Conservation (phyloP, 1,139 yeast genomes). For the Yamadazyma spencermartinsiae region DNA sequence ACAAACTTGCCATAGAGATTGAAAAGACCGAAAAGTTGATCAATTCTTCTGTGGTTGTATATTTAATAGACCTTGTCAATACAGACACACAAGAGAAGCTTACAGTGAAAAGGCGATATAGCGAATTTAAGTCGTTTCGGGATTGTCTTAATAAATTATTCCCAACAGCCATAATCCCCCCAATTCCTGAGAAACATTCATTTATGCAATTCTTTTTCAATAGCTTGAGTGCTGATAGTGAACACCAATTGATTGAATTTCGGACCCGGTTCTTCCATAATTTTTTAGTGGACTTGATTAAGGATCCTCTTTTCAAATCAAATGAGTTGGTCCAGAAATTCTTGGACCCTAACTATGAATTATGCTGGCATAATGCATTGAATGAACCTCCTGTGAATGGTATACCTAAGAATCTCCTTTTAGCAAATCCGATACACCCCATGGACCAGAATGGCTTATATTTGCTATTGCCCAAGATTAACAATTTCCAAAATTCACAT, state of each 20-base stretch:
- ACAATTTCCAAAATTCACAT: constrained; percentile 30
- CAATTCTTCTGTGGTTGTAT: constrained; percentile 43
- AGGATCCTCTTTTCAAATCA: constrained; percentile 25
- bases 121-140: constrained; percentile 55
- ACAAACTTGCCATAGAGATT: constrained; percentile 31
- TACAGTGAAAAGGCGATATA: constrained; percentile 50
- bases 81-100: constrained; percentile 8
- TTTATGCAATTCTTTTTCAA: constrained; percentile 42
- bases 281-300: constrained; percentile 39
- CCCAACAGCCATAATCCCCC: constrained; percentile 55
- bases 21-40: constrained; percentile 38
- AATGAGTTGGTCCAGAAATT: constrained; percentile 43
- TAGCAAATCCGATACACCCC: constrained; percentile 48
- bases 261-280: constrained; percentile 40
- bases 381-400: constrained; percentile 47
- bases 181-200: constrained; percentile 61
- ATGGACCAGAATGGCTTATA: constrained; percentile 49
- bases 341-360: constrained; percentile 50
- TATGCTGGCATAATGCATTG: constrained; percentile 48
- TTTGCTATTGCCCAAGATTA: constrained; percentile 39
- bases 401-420: constrained; percentile 40
- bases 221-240: constrained; percentile 40
- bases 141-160: constrained; percentile 44
- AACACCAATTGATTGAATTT: constrained; percentile 40
- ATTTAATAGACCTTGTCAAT: constrained; percentile 29